phyloP scores from a whole-genome alignment of 352 stramenopile species.

The Phytophthora fragariaefolia region DNA sequence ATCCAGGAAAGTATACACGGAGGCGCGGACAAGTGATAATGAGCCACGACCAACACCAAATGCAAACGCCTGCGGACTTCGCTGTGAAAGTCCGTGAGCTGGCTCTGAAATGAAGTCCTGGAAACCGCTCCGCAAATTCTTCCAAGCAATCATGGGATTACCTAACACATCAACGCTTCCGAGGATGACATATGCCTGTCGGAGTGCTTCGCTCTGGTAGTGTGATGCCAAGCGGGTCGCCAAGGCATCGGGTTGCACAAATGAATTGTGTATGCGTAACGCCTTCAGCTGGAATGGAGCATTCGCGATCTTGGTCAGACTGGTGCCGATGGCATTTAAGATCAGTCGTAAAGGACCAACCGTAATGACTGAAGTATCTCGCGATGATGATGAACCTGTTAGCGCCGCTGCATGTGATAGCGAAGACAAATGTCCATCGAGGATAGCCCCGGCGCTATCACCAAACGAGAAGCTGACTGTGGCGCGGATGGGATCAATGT shows the following conservation, averaged over 20 bases:
- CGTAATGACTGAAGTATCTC: slow-evolving; percentile 53
- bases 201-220: slow-evolving; percentile 89
- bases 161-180: slow-evolving; percentile 89
- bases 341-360: slow-evolving; percentile 84
- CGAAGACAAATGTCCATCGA: slow-evolving; percentile 57
- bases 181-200: slow-evolving; percentile 89
- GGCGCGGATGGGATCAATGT: slow-evolving; percentile 83
- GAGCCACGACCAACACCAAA: slow-evolving; percentile 83
- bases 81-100: slow-evolving; percentile 76
- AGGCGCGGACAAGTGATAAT: slow-evolving; percentile 81
- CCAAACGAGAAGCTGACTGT: slow-evolving; percentile 89
- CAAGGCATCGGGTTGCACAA: slow-evolving; percentile 82
- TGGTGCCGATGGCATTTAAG: slow-evolving; percentile 87
- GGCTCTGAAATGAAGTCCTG: slow-evolving; percentile 87
- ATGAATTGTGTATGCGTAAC: slow-evolving; percentile 82
- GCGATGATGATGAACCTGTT: slow-evolving; percentile 39
- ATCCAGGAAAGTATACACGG: slow-evolving; percentile 87
- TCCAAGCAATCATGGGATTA: slow-evolving; percentile 90
- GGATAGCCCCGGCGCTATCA: slow-evolving; percentile 66
- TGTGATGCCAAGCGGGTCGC: slow-evolving; percentile 74
- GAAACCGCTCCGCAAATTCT: slow-evolving; percentile 82
- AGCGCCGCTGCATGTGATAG: slow-evolving; percentile 38
- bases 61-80: slow-evolving; percentile 82
- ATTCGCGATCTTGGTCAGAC: slow-evolving; percentile 89
- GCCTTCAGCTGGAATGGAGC: slow-evolving; percentile 85